Base-by-base conservation (phyloP, 169 alveolate genomes). In the Theileria parva region DNA sequence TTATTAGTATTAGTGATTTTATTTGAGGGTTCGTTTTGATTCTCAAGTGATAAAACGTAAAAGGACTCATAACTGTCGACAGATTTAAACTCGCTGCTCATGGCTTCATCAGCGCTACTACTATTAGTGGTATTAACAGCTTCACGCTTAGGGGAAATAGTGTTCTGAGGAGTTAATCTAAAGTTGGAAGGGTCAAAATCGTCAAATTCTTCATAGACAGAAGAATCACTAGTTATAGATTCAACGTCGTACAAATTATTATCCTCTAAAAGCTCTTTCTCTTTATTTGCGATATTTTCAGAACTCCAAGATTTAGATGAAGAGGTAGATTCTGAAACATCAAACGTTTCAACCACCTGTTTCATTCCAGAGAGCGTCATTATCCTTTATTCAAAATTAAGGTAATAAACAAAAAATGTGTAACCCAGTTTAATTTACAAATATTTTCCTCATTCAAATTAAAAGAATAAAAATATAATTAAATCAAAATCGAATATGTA, bases 161-260 rank as follows among this genome's bases (percentile, higher is more conserved):
- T 67, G 61, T 15, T 39, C 15, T 67, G 75, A 3, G 75, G 75
- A 1, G 75, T 44, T n/a, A 67, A 32, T 19, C 75, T 67, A 37
- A 67, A 67, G 75, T 67, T 67, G 2, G 75, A 67, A 19, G 75
- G 75, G 63, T 67, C 75, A 67, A 67, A 44, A 9, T 67, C 75
- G n/a, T 12, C 63, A 21, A 67, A 50, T 23, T 67, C 75, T 25
- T 67, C 75, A 37, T 67, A 67, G 50, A 21, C 32, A 15, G 75
- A 37, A 11, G 61, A 19, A 11, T 67, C 75, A 25, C 63, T 67
- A 64, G 19, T 44, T 27, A 32, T 27, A 7, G 75, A 67, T 21
- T 39, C 34, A 23, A 55, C 75, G 8, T 67, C 75, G 8, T 19
- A 39, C 65, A 67, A 1, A 2, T 67, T 25, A 21, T 27, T 34